Evolutionary conservation across 192 early-diverging fungal species (phyloP), one percentile per base, ranked within the genome.

Genomic region (Backusella tarrabulga): DNA sequence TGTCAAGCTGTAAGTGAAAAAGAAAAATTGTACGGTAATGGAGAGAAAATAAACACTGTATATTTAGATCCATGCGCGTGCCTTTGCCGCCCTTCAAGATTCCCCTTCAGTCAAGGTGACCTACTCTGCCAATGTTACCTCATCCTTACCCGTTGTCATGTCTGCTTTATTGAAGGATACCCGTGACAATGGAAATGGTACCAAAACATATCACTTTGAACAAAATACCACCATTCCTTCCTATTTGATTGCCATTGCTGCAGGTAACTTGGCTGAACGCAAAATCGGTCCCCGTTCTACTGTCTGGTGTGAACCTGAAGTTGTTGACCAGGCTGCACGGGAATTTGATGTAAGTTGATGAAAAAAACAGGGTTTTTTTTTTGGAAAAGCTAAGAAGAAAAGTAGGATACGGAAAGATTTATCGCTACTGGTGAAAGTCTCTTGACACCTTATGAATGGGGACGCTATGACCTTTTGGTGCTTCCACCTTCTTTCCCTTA

Each of bases 301-400:
- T n/a, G 96, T 99, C 17, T 98, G 95, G 96, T 92, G 91, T 66
- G 98, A 99, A 86, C 97, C 95, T 29, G 95, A 95, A 79, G 85
- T 93, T 23, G 89, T 99, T 38, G 93, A 97, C 32, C 88, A 87
- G 42, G 93, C 93, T 73, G 98, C 97, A 14, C 95, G 93, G 93
- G 98, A 99, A 88, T 99, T 99, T 90, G 91, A 84, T 11, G 91
- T 77, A 77, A 32, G 67, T 38, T 17, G 5, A 14, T 21, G 15
- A 2, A 11, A 15, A 26, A 71, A 35, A 42, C 4, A 4, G 0
- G 56, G 15, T 56, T 36, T 54, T 36, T 36, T 29, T 29, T 29
- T 29, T 29, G 29, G 29, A 3, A n/a, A 60, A 3, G 23, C 9
- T 21, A 26, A 26, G 1, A 29, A 26, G 8, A 19, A 23, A 26